Evolutionary conservation across 2,329 filamentous ascomycete genomes (phyloP).

Genomic region (Fusarium papillatum): DNA sequence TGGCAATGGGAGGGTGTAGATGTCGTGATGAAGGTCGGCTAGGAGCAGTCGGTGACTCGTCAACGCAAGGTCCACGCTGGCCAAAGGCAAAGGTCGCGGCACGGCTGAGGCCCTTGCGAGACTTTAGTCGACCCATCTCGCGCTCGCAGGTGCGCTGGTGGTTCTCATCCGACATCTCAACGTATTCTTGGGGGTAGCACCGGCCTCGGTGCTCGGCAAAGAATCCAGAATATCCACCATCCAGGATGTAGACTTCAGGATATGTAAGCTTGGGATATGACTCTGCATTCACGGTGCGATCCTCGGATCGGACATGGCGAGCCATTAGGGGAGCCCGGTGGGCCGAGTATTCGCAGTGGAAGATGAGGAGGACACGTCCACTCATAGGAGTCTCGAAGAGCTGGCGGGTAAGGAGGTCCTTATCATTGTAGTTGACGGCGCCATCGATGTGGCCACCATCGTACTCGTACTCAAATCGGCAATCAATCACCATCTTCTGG

Average conservation of each 20-base stretch:
- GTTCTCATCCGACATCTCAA: slow-evolving; percentile 95
- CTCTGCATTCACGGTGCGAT: slow-evolving; percentile 88
- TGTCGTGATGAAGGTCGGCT: slow-evolving; percentile 56
- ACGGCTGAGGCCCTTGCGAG: slow-evolving; percentile 86
- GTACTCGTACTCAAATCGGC: slow-evolving; percentile 99
- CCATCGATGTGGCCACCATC: slow-evolving; percentile 95
- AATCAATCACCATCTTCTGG: slow-evolving; percentile 91
- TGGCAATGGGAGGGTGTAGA: slow-evolving; percentile 52
- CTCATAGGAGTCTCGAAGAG: slow-evolving; percentile 79
- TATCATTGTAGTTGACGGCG: slow-evolving; percentile 97
- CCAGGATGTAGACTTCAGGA: slow-evolving; percentile 96
- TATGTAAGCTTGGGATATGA: slow-evolving; percentile 92
- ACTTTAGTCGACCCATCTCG: slow-evolving; percentile 93
- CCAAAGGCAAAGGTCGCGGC: slow-evolving; percentile 98
- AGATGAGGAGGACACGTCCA: slow-evolving; percentile 84
- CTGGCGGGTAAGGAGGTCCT: slow-evolving; percentile 84
- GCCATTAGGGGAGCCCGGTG: slow-evolving; percentile 98
- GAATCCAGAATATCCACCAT: slow-evolving; percentile 96
- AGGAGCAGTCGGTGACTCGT: slow-evolving; percentile 72
- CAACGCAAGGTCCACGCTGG: slow-evolving; percentile 70
- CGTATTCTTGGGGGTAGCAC: slow-evolving; percentile 95
- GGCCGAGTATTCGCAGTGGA: slow-evolving; percentile 99
- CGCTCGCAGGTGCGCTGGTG: slow-evolving; percentile 95
- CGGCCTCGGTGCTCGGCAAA: slow-evolving; percentile 83
- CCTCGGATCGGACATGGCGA: slow-evolving; percentile 89